Evolutionary conservation across 2,329 filamentous ascomycete species (phyloP), one percentile per base, ranked within the genome.

Genomic region (Tolypocladium endophyticum): DNA sequence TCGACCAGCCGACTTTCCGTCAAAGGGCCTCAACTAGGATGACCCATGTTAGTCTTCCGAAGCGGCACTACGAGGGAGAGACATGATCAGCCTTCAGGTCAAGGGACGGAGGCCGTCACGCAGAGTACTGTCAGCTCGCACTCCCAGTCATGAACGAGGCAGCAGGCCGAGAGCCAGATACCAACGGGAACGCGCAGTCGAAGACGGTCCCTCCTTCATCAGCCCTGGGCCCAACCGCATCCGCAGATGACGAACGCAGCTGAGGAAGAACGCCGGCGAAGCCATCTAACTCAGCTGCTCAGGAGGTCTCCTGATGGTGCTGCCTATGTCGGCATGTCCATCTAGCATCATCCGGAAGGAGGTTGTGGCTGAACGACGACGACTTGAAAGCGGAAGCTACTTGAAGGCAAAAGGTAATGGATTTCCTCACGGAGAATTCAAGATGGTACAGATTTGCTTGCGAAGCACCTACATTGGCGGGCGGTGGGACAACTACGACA

Each of bases 1-100:
- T 63, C 82, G 85, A 67, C 76, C 85, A n/a, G 88, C 89, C 30
- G 87, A 80, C 62, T 96, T 96, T 69, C 93, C 92, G 25, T 91
- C 91, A 3, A 72, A 70, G 56, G 72, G 70, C 9, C 64, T 72
- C 50, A 69, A 64, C 60, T 71, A 62, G 58, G 39, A 36, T 20
- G 4, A 20, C 9, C 5, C n/a, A 12, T 20, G 20, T 36, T 11
- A 9, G 8, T 23, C 30, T 35, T 23, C 5, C 3, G 3, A 8
- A 35, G 20, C 50, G 12, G 30, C 20, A 8, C 20, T 36, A 16
- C 4, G 9, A 53, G 12, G 18, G 50, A 35, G 20, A 8, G 30
- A 23, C 50, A 23, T 14, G 4, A 35, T 35, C 14, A n/a, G 50
- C 20, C 50, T 33, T 54, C 4, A 20, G 25, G 16, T 20, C 30